Percentiles rank a stretch among this genome's conserved stretches.
These are phyloP conservation scores for Penicillium nordicum DNA, from an alignment of 2,329 filamentous ascomycete genomes.

Conservation along the genomic window DNA sequence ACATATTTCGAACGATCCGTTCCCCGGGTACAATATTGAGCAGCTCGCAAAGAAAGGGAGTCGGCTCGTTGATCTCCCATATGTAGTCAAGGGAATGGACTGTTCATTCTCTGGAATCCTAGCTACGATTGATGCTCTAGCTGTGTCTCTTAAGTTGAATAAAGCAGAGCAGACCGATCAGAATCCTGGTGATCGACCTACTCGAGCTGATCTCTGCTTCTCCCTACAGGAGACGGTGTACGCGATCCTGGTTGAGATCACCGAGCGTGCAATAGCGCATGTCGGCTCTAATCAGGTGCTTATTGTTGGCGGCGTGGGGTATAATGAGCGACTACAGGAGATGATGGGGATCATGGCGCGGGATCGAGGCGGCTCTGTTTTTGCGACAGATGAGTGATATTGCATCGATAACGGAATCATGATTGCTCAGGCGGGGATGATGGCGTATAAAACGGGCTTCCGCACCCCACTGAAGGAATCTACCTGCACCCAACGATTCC, in stretches of 20 bases:
- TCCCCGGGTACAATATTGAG: slow-evolving; percentile 97
- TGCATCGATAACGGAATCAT: slow-evolving; percentile 99
- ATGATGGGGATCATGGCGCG: slow-evolving; percentile 99
- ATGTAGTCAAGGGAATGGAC: slow-evolving; percentile 98
- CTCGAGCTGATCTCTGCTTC: slow-evolving; percentile 84
- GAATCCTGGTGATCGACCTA: slow-evolving; percentile 44
- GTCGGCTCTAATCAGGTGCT: slow-evolving; percentile 86
- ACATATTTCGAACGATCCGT: slow-evolving; percentile 88
- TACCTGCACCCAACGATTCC: not conserved
- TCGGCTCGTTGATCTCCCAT: slow-evolving; percentile 79
- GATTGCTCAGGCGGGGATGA: slow-evolving; percentile 47
- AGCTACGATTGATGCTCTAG: slow-evolving; percentile 63
- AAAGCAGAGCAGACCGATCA: slow-evolving; percentile 6
- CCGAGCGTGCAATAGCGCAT: slow-evolving; percentile 96
- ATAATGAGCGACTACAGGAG: slow-evolving; percentile 85
- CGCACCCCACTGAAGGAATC: not conserved
- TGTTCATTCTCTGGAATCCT: slow-evolving; percentile 80
- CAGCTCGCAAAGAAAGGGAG: slow-evolving; percentile 75
- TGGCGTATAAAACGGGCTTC: not conserved
- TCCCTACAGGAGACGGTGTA: slow-evolving; percentile 92
- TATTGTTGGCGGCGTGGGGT: slow-evolving; percentile 93
- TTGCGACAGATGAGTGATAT: slow-evolving; percentile 92
- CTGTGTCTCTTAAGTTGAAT: not conserved
- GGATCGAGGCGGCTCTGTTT: slow-evolving; percentile 84
- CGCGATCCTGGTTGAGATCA: slow-evolving; percentile 97